Base-by-base conservation (phyloP, 1,139 yeast species). In the Yamadazyma kanchanaburiensis region DNA sequence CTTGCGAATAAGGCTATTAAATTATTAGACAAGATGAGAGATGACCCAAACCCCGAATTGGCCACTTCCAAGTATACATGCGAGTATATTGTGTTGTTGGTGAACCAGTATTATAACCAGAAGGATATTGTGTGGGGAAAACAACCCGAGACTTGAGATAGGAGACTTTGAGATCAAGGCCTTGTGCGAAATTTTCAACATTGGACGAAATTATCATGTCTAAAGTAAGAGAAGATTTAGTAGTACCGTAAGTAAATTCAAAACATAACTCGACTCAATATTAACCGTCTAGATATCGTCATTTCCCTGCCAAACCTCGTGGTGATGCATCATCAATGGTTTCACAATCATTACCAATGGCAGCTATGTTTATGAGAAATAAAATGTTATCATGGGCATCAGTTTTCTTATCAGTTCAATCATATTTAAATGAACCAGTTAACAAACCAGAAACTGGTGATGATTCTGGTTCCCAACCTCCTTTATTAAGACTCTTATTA, bases 321-420 rank as follows among this genome's bases (percentile, higher is more conserved):
- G 51, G 60, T 11, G 66, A 72, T 28, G 64, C 70, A 12, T 50
- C 70, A 3, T 60, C 69, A 22, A 56, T 69, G 49, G 55, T 78
- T 22, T 64, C 77, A 18, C 83, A 77, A 51, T 64, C 80, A 12
- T 70, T 77, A 59, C 84, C 85, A 22, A 75, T 78, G 81, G 80
- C 80, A 6, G 83, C 84, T 26, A 76, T 78, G 78, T 69, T 70
- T 43, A 49, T 70, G 60, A 65, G 58, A 49, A 71, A 71, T 48
- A 73, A 69, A 45, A 55, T 74, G 51, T 60, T 75, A 44, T 64
- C 79, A n/a, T 75, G 80, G 80, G 59, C 76, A 4, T 58, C 79
- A 11, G 49, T 74, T 28, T 74, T 74, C 50, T 60, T 75, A 31
- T 63, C 79, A 7, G 42, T 74, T 16, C 80, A 74, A 49, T 46